Evolutionary conservation across 192 early-diverging fungal genomes (phyloP).

Genomic region (Coemansia sp.): DNA sequence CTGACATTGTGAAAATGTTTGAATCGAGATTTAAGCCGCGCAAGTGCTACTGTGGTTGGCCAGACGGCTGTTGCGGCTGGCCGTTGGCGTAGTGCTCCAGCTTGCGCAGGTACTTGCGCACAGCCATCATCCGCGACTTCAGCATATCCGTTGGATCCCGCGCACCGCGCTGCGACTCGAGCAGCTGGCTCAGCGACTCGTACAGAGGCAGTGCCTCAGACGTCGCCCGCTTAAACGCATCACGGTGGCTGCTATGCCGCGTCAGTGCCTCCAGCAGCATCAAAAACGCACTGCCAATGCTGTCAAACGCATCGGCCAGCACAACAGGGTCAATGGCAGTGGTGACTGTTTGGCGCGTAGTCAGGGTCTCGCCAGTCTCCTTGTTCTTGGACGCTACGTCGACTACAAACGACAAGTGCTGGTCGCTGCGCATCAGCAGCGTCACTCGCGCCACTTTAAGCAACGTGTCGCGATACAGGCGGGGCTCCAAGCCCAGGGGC

Average conservation of each 20-base stretch:
- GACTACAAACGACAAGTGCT: constrained; percentile 10
- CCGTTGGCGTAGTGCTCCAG: constrained; percentile 37
- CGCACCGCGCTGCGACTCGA: not conserved
- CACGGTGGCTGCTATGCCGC: constrained; percentile 47
- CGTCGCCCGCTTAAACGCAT: constrained; percentile 35
- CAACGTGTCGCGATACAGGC: constrained; percentile 53
- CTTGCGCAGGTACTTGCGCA: constrained; percentile 31
- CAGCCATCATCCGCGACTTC: constrained; percentile 7
- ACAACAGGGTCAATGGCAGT: constrained; percentile 4
- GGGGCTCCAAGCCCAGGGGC: constrained; percentile 51
- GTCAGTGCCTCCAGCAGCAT: constrained; percentile 51
- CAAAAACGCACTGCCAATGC: constrained; percentile 37
- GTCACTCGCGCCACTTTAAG: constrained; percentile 36
- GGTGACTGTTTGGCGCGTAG: not conserved
- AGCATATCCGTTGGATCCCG: not conserved
- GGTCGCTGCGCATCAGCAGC: constrained; percentile 30
- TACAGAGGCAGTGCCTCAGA: constrained; percentile 33
- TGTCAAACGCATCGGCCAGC: constrained; percentile 32
- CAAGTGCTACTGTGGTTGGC: too few species aligned
- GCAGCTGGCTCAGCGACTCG: constrained; percentile 22
- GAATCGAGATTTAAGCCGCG: too few species aligned
- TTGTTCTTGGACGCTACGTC: constrained; percentile 8
- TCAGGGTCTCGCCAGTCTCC: not conserved
- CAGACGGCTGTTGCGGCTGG: not conserved
- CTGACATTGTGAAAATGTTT: too few species aligned